Base-by-base conservation (phyloP, 1,284 basidiomycete species). In the Sanghuangporus weigelae region DNA sequence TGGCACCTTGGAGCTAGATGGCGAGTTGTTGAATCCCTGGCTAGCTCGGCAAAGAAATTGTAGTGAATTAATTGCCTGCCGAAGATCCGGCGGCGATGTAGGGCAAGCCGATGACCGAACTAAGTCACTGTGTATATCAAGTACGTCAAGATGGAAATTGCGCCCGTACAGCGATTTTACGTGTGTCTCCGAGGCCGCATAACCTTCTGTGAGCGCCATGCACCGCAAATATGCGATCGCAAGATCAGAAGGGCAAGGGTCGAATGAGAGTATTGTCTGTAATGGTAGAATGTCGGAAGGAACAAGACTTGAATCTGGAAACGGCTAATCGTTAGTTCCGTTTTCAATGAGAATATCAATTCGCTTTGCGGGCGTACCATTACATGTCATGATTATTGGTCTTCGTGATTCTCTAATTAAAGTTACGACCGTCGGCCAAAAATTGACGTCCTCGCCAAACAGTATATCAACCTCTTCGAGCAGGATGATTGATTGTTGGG, bases 381-480 rank as follows among this genome's bases (percentile, higher is more conserved):
- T 96, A 74, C 95, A 97, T 61, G 95, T 97, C 75, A 95, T 83
- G 51, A 98, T 83, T 50, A 98, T 89, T 1, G 96, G 95, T 62
- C 95, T 79, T 69, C 84, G 85, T 68, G 92, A 93, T 35, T 90
- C 84, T 64, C 84, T 85, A 71, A 96, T 93, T 62, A 98, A 82
- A 59, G 84, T 81, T 2, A 90, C 79, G 46, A 97, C 82, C 5
- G 92, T 85, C 1, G 88, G 81, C 97, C 97, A 99, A 75, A 99
- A 99, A 48, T 90, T 92, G 48, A 79, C 80, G 73, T 98, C 96
- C 59, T 96, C 93, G 67, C 87, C 89, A 76, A 89, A 99, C 48
- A 98, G 77, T 44, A 98, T 84, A 74, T 99, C 97, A 7, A 93
- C 96, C 73, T 99, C 97, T 74, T 99, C 97, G n/a, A 99, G 78